Base-by-base conservation (phyloP, 2,329 filamentous ascomycete genomes). In the Paraconiothyrium sp. region DNA sequence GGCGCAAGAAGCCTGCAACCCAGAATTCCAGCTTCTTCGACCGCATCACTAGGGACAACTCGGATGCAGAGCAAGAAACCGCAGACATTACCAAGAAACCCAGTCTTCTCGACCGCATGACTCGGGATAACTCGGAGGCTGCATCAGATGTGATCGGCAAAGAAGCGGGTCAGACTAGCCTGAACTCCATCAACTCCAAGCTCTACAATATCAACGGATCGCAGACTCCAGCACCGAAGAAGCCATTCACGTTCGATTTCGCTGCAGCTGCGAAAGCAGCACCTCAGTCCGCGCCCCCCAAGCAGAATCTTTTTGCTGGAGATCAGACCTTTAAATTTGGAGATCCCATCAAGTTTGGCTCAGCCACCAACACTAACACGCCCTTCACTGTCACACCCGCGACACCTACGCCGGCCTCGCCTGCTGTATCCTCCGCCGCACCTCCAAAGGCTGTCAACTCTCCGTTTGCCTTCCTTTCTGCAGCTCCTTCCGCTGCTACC, bases 301-400 rank as follows among this genome's bases (percentile, higher is more conserved):
- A 76, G 57, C 61, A 70, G 16, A 65, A 67, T 30, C 64, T 65
- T 1, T 77, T 76, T 60, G 72, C 66, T 22, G 75, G 74, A 14
- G 76, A 79, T 56, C 73, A 78, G 62, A 79, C 76, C 1, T 79
- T 71, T 68, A 79, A 79, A 61, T 55, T 54, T n/a, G 73, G 72
- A 34, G 73, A 61, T 27, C 75, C 74, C 3, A 76, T 79, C 67
- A 77, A 78, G 61, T 79, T 79, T 58, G 69, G 73, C 20, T 63
- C 67, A 20, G 66, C 70, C 1, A 69, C 72, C 51, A 69, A 70
- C 34, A 24, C 35, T 16, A 59, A 52, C 37, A 57, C 64, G 0
- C 58, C 58, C 1, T 74, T 77, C 59, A 62, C 62, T 16, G 72
- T 75, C 58, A 70, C 73, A 54, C 67, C 70, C 50, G 69, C 74